Conservation (phyloP, 2,329 filamentous ascomycete species). For the Fusarium neocosmosporiellum region DNA sequence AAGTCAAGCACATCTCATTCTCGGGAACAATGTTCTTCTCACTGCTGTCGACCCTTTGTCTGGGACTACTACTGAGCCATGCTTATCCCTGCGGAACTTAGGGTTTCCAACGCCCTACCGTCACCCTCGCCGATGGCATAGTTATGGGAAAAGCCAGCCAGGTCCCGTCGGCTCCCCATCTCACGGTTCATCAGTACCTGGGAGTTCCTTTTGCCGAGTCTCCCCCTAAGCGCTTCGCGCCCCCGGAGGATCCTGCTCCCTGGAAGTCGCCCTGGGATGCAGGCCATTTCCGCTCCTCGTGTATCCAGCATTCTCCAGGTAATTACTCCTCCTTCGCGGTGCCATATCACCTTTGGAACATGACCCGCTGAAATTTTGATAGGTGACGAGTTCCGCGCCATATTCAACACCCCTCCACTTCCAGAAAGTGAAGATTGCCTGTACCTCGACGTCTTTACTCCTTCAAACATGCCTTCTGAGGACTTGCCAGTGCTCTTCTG, state of each 20-base stretch:
- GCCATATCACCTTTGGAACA: background rate
- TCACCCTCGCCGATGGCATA: background rate
- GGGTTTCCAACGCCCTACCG: background rate
- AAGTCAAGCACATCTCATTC: background rate
- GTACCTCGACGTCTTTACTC: background rate
- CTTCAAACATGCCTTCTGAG: background rate
- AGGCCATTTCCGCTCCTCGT: background rate
- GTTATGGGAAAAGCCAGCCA: background rate
- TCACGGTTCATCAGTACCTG: background rate
- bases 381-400: background rate
- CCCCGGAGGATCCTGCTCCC: background rate
- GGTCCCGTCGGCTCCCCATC: background rate
- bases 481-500: background rate
- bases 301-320: background rate
- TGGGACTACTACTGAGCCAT: background rate
- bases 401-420: background rate
- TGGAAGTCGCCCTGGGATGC: background rate
- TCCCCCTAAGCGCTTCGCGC: background rate
- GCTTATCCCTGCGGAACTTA: background rate
- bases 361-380: background rate
- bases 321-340: background rate
- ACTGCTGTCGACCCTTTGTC: background rate
- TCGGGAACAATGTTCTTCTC: background rate
- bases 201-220: background rate
- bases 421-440: background rate